A percentile compares a stretch with the other conserved stretches of the same genome.
Conservation (phyloP, 345 rosid genomes). For the Eucalyptus virginea region DNA sequence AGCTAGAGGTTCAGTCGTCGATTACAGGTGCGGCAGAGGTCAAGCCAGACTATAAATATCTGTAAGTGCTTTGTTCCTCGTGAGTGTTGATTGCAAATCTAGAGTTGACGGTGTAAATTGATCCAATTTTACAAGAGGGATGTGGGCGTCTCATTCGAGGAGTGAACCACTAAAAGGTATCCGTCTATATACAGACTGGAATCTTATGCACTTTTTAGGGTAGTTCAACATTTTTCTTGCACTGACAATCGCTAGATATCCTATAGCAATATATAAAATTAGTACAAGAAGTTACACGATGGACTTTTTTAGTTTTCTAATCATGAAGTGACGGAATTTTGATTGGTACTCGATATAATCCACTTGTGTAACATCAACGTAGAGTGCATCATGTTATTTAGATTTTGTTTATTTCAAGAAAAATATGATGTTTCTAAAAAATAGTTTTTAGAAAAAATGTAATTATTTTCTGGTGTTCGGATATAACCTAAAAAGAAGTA, state of each 20-base stretch:
- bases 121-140: neutral
- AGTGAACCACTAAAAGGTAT: neutral
- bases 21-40: neutral
- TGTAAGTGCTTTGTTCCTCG: neutral
- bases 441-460: rapidly evolving
- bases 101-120: neutral
- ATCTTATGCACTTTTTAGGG: neutral
- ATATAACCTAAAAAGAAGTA: no score
- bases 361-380: neutral
- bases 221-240: neutral
- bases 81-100: neutral
- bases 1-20: neutral
- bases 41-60: neutral
- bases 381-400: neutral
- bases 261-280: neutral
- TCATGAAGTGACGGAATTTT: neutral
- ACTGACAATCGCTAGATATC: neutral
- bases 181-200: neutral
- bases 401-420: rapidly evolving
- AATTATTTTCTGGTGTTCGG: rapidly evolving
- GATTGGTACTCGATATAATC: neutral
- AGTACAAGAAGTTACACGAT: neutral
- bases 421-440: rapidly evolving
- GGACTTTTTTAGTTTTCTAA: neutral
- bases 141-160: neutral